Base-by-base conservation (phyloP, 108 stramenopile species). In the Phaeodactylum tricornutum region DNA sequence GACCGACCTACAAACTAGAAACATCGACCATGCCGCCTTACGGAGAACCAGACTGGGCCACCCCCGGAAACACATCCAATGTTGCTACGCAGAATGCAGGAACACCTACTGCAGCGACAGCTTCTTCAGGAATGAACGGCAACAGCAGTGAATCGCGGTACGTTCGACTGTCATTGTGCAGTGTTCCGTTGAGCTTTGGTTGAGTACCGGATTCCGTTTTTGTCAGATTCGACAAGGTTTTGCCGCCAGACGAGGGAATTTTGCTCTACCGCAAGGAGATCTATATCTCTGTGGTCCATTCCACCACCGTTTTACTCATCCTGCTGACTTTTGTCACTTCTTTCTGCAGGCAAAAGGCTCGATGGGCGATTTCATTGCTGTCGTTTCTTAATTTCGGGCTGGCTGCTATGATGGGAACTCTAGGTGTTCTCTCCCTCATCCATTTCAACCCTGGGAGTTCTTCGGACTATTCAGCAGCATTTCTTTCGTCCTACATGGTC, bases 401-500 rank as follows among this genome's bases (percentile, higher is more conserved):
- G 40, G 62, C 80, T 26, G 83, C 60, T 8, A 57, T 79, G 72
- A 92, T 92, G 90, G 62, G 61, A 27, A 62, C 74, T 23, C 60
- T 87, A 41, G 90, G 83, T 9, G 67, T 87, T n/a, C 69, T 87
- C 29, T 72, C 78, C 4, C 42, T 87, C 25, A 64, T 86, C 25
- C 61, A 78, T 51, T 46, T 61, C 16, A 3, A 53, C 5, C 1
- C 23, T 41, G n/a, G n/a, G n/a, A n/a, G n/a, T n/a, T n/a, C n/a
- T n/a, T n/a, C n/a, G n/a, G n/a, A n/a, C n/a, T 35, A 14, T 35
- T n/a, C n/a, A 35, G 0, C n/a, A 35, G 9, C n/a, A 19, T 0
- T 42, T 55, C 63, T 92, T 20, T 79, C 80, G 4, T 34, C 69
- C 16, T 92, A 92, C 71, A 87, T 92, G 90, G 64, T 87, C 19